Evolutionary conservation across 129 eudicot species (phyloP).

Genomic region (Kitagawia praeruptora): DNA sequence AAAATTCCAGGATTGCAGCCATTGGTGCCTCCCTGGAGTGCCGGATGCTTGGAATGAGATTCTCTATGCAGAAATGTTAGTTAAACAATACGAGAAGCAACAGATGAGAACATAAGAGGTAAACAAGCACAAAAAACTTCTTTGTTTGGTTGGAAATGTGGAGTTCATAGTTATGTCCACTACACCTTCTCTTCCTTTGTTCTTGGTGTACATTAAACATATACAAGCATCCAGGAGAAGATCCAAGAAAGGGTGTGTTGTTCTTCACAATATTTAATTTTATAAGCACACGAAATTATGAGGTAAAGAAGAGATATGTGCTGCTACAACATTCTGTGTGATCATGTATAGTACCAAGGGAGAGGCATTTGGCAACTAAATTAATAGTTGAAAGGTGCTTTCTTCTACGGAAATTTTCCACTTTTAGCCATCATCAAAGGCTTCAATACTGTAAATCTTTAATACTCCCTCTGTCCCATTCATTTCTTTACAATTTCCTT

Average conservation of each 20-base stretch:
- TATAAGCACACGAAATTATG: conserved; percentile 7
- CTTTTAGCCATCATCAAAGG: conserved; percentile 2
- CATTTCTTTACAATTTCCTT: no score
- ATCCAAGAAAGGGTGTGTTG: conserved; percentile 16
- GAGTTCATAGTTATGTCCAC: conserved; percentile 21
- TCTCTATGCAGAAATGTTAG: conserved; percentile 44
- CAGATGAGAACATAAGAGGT: conserved; percentile 13
- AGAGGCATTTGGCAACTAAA: conserved; percentile 4
- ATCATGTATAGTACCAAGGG: not conserved
- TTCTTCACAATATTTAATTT: conserved; percentile 2
- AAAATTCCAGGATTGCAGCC: conserved; percentile 20
- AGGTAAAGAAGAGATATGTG: not conserved
- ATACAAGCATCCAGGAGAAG: conserved; percentile 17
- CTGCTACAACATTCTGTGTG: not conserved
- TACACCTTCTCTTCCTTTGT: conserved; percentile 19
- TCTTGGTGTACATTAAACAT: conserved; percentile 13
- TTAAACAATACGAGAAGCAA: conserved; percentile 37
- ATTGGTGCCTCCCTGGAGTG: conserved; percentile 39
- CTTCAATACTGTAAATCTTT: not conserved
- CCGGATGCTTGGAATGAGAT: conserved; percentile 32
- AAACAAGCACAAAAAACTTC: not conserved
- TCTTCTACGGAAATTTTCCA: not conserved
- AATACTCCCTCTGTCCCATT: no score
- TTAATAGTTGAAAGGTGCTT: not conserved
- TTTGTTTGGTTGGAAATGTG: not conserved